phyloP scores from a whole-genome alignment of 352 stramenopile species.

The Phytophthora rubi region DNA sequence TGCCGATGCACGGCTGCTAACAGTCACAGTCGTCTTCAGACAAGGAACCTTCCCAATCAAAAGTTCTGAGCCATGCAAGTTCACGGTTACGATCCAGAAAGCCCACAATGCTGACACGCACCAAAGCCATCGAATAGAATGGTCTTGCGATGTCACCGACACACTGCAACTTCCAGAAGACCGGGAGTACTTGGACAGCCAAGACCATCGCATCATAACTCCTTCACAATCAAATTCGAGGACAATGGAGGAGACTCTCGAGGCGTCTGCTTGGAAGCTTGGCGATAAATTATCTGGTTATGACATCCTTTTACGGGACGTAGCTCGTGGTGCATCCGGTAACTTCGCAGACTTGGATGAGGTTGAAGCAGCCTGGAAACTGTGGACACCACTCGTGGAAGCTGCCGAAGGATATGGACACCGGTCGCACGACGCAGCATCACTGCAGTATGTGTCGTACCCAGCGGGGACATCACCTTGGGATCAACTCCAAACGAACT shows the following conservation, averaged over 20 bases:
- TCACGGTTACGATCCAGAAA: constrained; percentile 48
- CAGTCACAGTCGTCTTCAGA: constrained; percentile 33
- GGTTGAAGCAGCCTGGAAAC: constrained; percentile 60
- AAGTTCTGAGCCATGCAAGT: constrained; percentile 18
- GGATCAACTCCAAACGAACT: constrained; percentile 4
- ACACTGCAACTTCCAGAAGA: constrained; percentile 9
- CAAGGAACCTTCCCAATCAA: constrained; percentile 3
- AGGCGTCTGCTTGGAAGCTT: constrained; percentile 28
- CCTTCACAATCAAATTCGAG: background rate
- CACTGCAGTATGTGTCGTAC: constrained; percentile 5
- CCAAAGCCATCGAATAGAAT: constrained; percentile 41
- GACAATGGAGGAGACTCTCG: background rate
- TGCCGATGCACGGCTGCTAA: constrained; percentile 23
- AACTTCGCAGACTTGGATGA: constrained; percentile 67
- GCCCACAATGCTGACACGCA: constrained; percentile 23
- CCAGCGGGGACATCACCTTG: constrained; percentile 28
- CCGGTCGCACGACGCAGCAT: background rate
- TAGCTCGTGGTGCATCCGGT: constrained; percentile 19
- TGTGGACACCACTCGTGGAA: constrained; percentile 72
- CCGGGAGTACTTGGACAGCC: constrained; percentile 16
- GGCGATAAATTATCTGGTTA: constrained; percentile 47
- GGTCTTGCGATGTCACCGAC: constrained; percentile 41
- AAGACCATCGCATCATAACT: constrained; percentile 14
- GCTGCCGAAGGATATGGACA: constrained; percentile 22
- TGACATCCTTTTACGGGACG: constrained; percentile 39